Evolutionary conservation across 345 rosid species (phyloP), one percentile per base, ranked within the genome.

Genomic region (Trapa bicornis): DNA sequence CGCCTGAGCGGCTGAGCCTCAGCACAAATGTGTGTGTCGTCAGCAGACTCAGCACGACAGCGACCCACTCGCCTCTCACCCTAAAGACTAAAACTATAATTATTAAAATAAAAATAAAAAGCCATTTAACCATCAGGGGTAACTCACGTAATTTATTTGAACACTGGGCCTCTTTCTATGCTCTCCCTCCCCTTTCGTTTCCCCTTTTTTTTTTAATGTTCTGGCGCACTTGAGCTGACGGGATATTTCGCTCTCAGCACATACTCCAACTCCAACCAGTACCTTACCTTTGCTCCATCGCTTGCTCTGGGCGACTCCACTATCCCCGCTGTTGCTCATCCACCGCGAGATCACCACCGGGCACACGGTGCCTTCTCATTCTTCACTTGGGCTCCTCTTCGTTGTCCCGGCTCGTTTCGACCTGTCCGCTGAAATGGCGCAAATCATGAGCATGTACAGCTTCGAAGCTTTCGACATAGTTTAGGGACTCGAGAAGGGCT

Each of bases 371-470:
- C 47, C 43, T 41, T 14, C 42, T 60, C 64, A 16, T 36, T 22
- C 37, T 42, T 35, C 16, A 12, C 37, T 11, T 6, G 11, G 16
- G 63, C 12, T 1, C 52, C 68, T n/a, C 38, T 37, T 54, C 6
- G 8, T n/a, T 22, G 2, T 5, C 12, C 22, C 37, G 17, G 4
- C 29, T 10, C 36, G 15, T 45, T 37, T 54, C 53, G 61, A 39
- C 11, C 1, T 35, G 60, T 15, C 39, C 71, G 2, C 29, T 5
- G 43, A 74, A 77, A 88, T 88, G 96, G 88, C 76, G 79, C 87
- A 79, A 69, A 72, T 79, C 69, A 70, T 70, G 72, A 86, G 82
- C 64, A 78, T 78, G 74, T 82, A 71, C 68, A 70, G 69, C 77
- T 62, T 66, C 17, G 78, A 63, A 70, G 83, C 81, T 33, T 75